Percentiles rank a stretch among this genome's conserved stretches.
These are phyloP conservation scores for Phanerodontia chrysosporium DNA, from an alignment of 768 basidiomycete genomes.

Conservation along the genomic window DNA sequence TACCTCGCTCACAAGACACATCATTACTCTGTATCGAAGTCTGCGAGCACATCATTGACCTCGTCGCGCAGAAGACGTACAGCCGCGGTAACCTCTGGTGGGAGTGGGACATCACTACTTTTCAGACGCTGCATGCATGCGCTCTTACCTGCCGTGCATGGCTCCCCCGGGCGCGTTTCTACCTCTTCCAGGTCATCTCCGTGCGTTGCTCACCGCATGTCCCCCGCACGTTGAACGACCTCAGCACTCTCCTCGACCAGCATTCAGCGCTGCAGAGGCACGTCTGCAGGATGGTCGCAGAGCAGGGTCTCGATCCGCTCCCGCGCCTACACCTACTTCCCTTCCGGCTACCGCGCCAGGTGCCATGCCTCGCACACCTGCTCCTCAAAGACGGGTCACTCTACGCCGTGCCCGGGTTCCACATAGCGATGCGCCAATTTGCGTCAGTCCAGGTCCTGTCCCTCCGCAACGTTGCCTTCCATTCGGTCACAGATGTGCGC, in stretches of 20 bases:
- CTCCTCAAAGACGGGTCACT: not conserved
- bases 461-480: not conserved
- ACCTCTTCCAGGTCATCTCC: not conserved
- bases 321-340: not conserved
- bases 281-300: not conserved
- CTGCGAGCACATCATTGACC: conserved; percentile 6
- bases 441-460: not conserved
- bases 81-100: not conserved
- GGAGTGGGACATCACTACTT: not conserved
- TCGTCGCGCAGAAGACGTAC: not conserved
- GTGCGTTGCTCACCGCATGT: not conserved
- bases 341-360: not conserved
- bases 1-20: too few relatives aligned
- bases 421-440: not conserved
- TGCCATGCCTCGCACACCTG: not conserved
- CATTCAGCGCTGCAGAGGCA: not conserved
- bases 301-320: not conserved
- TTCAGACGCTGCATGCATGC: not conserved
- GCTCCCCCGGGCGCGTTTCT: not conserved
- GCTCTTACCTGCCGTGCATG: not conserved
- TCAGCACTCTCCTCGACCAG: not conserved
- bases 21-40: too few relatives aligned
- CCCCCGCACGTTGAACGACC: not conserved
- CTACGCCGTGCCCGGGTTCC: not conserved
- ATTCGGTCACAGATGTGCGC: not conserved